Base-by-base conservation (phyloP, 345 rosid species). In the Gossypium arboreum region DNA sequence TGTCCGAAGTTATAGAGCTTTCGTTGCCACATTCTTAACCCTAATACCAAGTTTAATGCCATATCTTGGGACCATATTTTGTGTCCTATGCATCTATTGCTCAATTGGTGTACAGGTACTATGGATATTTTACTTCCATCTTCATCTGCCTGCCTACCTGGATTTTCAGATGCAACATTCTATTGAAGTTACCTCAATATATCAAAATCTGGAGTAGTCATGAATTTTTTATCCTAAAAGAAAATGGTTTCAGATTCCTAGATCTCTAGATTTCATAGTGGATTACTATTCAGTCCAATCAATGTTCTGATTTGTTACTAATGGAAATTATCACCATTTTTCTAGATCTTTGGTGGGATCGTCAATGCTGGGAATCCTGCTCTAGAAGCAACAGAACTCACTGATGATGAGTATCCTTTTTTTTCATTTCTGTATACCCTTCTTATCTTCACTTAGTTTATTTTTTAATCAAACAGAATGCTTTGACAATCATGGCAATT, bases 31-130 rank as follows among this genome's bases (percentile, higher is more conserved):
- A 25, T 91, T 95, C 78, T 84, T 95, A 58, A 90, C 93, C 60
- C 93, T 95, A 71, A 69, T 95, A 82, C 99, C 98, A 73, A 95
- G 99, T 78, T 75, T 95, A 85, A 91, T 93, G 97, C 98, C 99
- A 24, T 95, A 91, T 76, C 85, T 95, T 39, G 99, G 99, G 43
- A 90, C 84, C 73, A 89, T 95, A 72, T 93, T 93, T 80, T 91
- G 97, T 59, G 88, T 95, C 39, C 74, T 93, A 63, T 93, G 98
- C 79, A 81, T 95, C 83, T 95, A 93, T 86, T 90, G 98, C 83
- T 90, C 98, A 64, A 87, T 95, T 67, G 99, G 98, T 20, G 89
- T 88, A 60, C 99, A 95, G 98, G 99, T 95, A 84, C 58, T 45
- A 12, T 41, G 11, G 54, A 51, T 44, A 12, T 45, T 24, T 51